Conservation (phyloP, 805 yeast species). For the Ogataea henricii region DNA sequence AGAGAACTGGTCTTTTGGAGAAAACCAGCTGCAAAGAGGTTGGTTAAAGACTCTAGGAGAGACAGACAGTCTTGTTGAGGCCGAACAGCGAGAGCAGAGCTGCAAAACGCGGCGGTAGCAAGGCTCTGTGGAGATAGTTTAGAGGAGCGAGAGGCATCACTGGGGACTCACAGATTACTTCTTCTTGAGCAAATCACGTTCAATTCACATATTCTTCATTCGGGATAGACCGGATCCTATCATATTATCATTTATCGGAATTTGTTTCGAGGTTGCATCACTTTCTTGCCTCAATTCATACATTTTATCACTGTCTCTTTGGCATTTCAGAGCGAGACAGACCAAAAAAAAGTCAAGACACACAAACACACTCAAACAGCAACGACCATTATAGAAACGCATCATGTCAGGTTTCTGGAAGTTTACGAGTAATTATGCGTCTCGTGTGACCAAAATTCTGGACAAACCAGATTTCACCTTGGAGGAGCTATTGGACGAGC, state of each 20-base stretch:
- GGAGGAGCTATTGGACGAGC: constrained; percentile 71
- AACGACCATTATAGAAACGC: not conserved
- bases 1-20: constrained; percentile 7
- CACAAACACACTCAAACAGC: not conserved
- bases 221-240: not conserved
- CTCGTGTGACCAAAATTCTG: constrained; percentile 55
- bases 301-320: not conserved
- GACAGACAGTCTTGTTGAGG: constrained; percentile 9
- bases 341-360: not conserved
- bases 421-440: constrained; percentile 53
- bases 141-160: not conserved
- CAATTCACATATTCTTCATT: not conserved
- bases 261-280: not conserved
- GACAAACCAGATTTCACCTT: constrained; percentile 49
- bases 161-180: not conserved
- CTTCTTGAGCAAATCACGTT: not conserved
- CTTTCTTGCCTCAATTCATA: not conserved
- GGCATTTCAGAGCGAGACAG: not conserved
- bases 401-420: constrained; percentile 41
- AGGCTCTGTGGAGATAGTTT: constrained; percentile 5
- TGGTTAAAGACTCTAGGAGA: constrained; percentile 5
- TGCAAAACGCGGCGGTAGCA: constrained; percentile 8
- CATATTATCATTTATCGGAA: not conserved
- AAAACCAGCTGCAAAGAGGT: constrained; percentile 5
- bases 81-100: constrained; percentile 4